Evolutionary conservation across 257 asterid genomes (phyloP).

Genomic region (Forsythia viridissima): DNA sequence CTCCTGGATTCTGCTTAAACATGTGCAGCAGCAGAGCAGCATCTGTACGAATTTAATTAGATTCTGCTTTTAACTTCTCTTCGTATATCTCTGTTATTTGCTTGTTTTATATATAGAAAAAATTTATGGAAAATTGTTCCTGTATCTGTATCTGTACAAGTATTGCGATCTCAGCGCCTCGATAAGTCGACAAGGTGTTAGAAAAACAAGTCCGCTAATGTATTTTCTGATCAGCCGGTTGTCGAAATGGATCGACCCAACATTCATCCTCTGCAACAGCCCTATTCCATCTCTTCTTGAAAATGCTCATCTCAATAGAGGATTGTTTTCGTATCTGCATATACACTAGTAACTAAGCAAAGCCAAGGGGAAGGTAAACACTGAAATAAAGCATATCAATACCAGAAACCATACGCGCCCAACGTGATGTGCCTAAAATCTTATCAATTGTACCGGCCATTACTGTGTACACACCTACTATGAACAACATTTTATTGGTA

Average conservation of each 20-base stretch:
- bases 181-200: not conserved
- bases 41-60: no score
- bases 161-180: not conserved
- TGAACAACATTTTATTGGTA: no score
- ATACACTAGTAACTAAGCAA: not conserved
- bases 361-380: no score
- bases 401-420: no score
- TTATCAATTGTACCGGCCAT: no score
- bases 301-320: slow-evolving; percentile 56
- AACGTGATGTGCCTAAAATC: no score
- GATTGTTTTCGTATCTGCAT: slow-evolving; percentile 67
- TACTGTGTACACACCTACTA: no score
- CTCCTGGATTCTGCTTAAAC: no score
- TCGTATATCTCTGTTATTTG: not conserved
- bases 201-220: slow-evolving; percentile 10
- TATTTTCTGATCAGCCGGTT: slow-evolving; percentile 1
- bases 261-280: slow-evolving; percentile 65
- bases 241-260: slow-evolving; percentile 68
- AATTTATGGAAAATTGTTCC: not conserved
- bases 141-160: slow-evolving; percentile 19
- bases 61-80: not conserved
- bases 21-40: no score
- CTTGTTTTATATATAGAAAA: not conserved
- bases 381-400: no score
- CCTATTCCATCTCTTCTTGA: slow-evolving; percentile 59